Evolutionary conservation across 2,329 filamentous ascomycete genomes (phyloP).

Genomic region (Calonectria multiphialidica): DNA sequence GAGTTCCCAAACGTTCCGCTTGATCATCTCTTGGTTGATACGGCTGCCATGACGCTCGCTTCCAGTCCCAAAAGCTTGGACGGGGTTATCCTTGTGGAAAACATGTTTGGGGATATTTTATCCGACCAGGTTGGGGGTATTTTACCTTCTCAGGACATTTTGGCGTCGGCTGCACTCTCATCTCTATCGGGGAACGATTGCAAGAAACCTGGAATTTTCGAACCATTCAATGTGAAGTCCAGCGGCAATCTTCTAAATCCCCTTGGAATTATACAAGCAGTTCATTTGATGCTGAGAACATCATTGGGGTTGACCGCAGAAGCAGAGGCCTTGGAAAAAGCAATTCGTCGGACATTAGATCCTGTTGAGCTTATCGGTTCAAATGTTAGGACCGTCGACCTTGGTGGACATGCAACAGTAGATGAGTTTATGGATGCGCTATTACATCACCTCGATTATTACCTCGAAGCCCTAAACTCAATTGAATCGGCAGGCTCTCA

Average conservation of each 20-base stretch:
- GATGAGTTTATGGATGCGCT: not conserved
- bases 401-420: not conserved
- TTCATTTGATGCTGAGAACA: not conserved
- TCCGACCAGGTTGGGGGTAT: conserved; percentile 30
- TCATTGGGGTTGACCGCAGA: not conserved
- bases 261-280: not conserved
- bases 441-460: not conserved
- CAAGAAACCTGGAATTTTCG: not conserved
- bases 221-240: not conserved
- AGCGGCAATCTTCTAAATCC: not conserved
- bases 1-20: conserved; percentile 90
- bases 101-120: conserved; percentile 35
- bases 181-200: too few species aligned
- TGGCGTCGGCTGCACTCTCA: not conserved
- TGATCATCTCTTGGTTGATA: conserved; percentile 91
- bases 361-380: not conserved
- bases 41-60: conserved; percentile 93
- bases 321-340: not conserved
- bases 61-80: conserved; percentile 90
- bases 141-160: not conserved
- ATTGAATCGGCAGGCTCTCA: too few species aligned
- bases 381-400: not conserved
- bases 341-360: not conserved
- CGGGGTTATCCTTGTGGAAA: conserved; percentile 81
- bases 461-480: not conserved